These are phyloP conservation scores for Saccharomycopsis crataegensis DNA, from an alignment of 1,139 yeast species.

Conservation along the genomic window DNA sequence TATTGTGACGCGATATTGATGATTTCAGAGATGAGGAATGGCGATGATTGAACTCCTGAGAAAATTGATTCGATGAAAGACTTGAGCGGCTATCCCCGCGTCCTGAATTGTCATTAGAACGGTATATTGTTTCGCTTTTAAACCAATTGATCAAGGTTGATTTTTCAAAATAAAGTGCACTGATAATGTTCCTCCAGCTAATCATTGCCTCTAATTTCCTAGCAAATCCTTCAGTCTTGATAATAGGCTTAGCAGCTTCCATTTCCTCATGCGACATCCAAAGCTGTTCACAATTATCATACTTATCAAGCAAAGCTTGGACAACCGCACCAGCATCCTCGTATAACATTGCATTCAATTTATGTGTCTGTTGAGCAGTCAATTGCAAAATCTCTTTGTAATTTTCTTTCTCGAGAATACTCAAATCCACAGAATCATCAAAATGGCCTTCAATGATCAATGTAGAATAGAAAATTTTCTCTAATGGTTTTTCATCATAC, in stretches of 20 bases:
- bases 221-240: conserved; percentile 58
- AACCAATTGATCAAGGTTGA: conserved; percentile 50
- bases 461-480: conserved; percentile 21
- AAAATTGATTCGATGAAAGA: background rate
- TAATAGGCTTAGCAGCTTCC: conserved; percentile 69
- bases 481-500: conserved; percentile 34
- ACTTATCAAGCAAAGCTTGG: conserved; percentile 46
- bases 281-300: conserved; percentile 62
- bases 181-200: conserved; percentile 77
- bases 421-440: conserved; percentile 10
- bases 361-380: conserved; percentile 2
- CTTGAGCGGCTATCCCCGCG: background rate
- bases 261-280: conserved; percentile 81
- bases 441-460: conserved; percentile 24
- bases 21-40: conserved; percentile 5
- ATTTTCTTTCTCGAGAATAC: conserved; percentile 23
- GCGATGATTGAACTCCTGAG: background rate
- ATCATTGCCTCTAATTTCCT: conserved; percentile 67
- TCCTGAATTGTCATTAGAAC: background rate
- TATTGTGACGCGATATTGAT: background rate
- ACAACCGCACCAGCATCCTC: conserved; percentile 37
- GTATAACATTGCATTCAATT: conserved; percentile 9
- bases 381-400: conserved; percentile 14
- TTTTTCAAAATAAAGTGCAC: conserved; percentile 56
- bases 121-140: conserved; percentile 1